Percentiles rank a stretch among this genome's conserved stretches.
Conservation (phyloP, 2,329 filamentous ascomycete genomes). For the Fusarium albosuccineum region DNA sequence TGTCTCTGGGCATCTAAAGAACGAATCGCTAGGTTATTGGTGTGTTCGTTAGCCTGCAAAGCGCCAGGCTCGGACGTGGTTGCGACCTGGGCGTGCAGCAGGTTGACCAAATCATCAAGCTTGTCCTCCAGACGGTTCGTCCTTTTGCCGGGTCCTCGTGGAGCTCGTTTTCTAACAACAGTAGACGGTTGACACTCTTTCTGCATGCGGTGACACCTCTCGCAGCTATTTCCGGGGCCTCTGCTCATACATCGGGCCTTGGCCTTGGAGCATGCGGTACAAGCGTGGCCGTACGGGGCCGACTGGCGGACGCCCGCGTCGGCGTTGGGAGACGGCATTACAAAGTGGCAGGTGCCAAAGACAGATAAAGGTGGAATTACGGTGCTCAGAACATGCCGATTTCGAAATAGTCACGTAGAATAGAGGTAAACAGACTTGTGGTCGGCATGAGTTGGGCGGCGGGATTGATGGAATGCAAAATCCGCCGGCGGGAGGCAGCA, state of each 20-base stretch:
- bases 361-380: background rate
- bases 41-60: no score
- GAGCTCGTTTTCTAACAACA: conserved; percentile 48
- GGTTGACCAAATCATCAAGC: conserved; percentile 43
- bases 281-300: conserved; percentile 57
- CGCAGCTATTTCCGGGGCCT: conserved; percentile 46
- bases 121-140: conserved; percentile 45
- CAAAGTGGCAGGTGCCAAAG: background rate
- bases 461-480: no score
- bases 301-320: conserved; percentile 34
- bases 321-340: conserved; percentile 13
- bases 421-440: no score
- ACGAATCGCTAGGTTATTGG: no score
- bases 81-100: conserved; percentile 45
- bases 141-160: conserved; percentile 36
- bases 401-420: no score
- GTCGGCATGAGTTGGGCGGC: no score
- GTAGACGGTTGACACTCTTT: conserved; percentile 55
- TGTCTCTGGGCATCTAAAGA: no score
- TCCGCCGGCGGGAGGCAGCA: no score
- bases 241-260: conserved; percentile 59
- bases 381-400: no score
- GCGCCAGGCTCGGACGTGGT: background rate
- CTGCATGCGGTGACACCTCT: conserved; percentile 56
- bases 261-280: conserved; percentile 56